phyloP scores from a whole-genome alignment of 2,329 filamentous ascomycete species.

The Phaeosphaeriaceae sp. region DNA sequence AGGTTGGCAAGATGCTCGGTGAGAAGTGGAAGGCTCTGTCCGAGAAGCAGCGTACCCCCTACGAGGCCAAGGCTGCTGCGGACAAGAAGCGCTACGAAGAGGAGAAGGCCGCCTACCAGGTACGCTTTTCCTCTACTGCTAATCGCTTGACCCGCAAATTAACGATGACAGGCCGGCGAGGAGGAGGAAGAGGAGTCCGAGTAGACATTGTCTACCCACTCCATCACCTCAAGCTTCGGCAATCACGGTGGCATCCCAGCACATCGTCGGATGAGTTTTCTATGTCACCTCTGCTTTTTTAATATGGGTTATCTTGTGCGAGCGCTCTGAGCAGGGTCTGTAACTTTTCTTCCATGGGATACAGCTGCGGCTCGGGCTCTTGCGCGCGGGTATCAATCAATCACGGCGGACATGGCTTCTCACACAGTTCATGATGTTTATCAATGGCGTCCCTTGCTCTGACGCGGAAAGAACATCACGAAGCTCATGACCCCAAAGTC shows the following conservation, averaged over 20 bases:
- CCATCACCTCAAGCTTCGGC: slow-evolving; percentile 19
- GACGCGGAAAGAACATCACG: slow-evolving; percentile 41
- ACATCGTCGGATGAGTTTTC: slow-evolving; percentile 29
- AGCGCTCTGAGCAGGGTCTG: slow-evolving; percentile 31
- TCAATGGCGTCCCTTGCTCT: slow-evolving; percentile 30
- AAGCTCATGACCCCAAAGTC: slow-evolving; percentile 42
- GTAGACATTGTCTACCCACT: slow-evolving; percentile 30
- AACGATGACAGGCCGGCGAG: slow-evolving; percentile 33
- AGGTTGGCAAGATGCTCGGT: slow-evolving; percentile 97
- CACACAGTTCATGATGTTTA: slow-evolving; percentile 37
- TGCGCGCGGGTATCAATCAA: slow-evolving; percentile 4
- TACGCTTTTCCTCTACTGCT: slow-evolving; percentile 22
- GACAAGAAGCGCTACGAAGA: slow-evolving; percentile 99
- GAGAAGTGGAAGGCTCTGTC: slow-evolving; percentile 98
- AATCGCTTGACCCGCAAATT: slow-evolving; percentile 11
- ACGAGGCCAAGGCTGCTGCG: slow-evolving; percentile 93
- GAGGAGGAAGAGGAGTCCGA: slow-evolving; percentile 53
- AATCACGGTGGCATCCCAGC: slow-evolving; percentile 31
- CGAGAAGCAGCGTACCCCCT: slow-evolving; percentile 90
- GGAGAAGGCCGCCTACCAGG: slow-evolving; percentile 81
- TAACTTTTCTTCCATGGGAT: slow-evolving; percentile 24
- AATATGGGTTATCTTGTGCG: slow-evolving; percentile 31
- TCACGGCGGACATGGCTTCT: slow-evolving; percentile 27
- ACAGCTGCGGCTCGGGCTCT: slow-evolving; percentile 34
- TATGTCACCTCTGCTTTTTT: slow-evolving; percentile 33